phyloP scores from a whole-genome alignment of 1,284 basidiomycete species.

The Afroboletus lepidellus region DNA sequence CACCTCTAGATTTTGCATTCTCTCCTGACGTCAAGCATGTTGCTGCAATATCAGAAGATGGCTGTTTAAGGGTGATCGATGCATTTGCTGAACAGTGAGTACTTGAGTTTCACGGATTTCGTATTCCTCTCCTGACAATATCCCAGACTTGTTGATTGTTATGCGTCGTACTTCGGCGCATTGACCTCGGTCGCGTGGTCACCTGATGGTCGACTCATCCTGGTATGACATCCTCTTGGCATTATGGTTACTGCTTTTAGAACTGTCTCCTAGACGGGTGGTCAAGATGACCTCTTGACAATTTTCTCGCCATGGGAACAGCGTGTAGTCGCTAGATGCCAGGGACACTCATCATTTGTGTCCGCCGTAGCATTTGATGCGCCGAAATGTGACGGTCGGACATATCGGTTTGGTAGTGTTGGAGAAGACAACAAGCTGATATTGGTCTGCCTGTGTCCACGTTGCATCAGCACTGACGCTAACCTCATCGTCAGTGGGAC shows the following conservation, averaged over 20 bases:
- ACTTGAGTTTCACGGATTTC: constrained; percentile 38
- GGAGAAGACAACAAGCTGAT: constrained; percentile 94
- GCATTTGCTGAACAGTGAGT: constrained; percentile 79
- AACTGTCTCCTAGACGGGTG: constrained; percentile 57
- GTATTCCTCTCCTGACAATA: constrained; percentile 3
- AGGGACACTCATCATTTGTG: constrained; percentile 95
- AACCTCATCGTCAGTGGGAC: constrained; percentile 69
- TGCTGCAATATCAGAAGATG: constrained; percentile 86
- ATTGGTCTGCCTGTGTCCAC: constrained; percentile 49
- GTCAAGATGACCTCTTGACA: constrained; percentile 92
- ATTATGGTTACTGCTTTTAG: constrained; percentile 2
- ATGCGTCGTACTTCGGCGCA: constrained; percentile 89
- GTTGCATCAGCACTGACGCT: neutral
- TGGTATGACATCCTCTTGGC: constrained; percentile 48
- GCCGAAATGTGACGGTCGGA: constrained; percentile 78
- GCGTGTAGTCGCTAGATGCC: constrained; percentile 92
- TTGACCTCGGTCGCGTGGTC: constrained; percentile 92
- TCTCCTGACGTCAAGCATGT: constrained; percentile 87
- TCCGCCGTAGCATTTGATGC: constrained; percentile 89
- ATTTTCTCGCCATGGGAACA: constrained; percentile 91
- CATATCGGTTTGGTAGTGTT: constrained; percentile 89
- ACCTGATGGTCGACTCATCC: constrained; percentile 89
- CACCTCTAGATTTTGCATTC: constrained; percentile 76
- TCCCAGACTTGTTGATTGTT: constrained; percentile 80
- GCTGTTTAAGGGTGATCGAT: constrained; percentile 85